A percentile compares a stretch with the other conserved stretches of the same genome.
Evolutionary conservation across 2,329 filamentous ascomycete genomes (phyloP).

Genomic region (Colletotrichum scovillei): DNA sequence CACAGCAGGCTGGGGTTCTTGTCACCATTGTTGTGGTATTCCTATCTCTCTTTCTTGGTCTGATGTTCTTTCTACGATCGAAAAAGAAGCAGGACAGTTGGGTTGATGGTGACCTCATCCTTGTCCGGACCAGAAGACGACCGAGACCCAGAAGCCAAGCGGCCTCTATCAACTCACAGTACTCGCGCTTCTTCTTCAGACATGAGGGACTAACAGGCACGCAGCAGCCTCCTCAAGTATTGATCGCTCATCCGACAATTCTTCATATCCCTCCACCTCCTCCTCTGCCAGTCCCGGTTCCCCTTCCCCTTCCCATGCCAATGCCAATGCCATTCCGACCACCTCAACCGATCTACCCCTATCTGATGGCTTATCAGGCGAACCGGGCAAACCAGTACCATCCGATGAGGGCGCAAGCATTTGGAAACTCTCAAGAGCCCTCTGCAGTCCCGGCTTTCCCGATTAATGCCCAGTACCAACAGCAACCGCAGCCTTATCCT

Average conservation of each 20-base stretch:
- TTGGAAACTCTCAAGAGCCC: not conserved
- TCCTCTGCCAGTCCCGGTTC: conserved; percentile 16
- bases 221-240: not conserved
- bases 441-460: not conserved
- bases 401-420: not conserved
- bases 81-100: conserved; percentile 26
- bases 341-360: conserved; percentile 37
- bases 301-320: not conserved
- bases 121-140: conserved; percentile 18
- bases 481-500: not conserved
- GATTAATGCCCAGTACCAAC: not conserved
- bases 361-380: conserved; percentile 36
- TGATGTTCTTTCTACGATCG: conserved; percentile 44
- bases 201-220: not conserved
- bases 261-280: conserved; percentile 19
- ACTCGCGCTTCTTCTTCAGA: conserved; percentile 22
- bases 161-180: not conserved
- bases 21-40: conserved; percentile 46
- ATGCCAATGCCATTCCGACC: conserved; percentile 26
- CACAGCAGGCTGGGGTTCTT: conserved; percentile 53
- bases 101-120: conserved; percentile 21
- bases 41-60: conserved; percentile 42
- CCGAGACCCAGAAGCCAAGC: conserved; percentile 2
- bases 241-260: not conserved
- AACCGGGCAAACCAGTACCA: conserved; percentile 24